Conservation (phyloP, 2,329 filamentous ascomycete species). For the Fonsecaea erecta region DNA sequence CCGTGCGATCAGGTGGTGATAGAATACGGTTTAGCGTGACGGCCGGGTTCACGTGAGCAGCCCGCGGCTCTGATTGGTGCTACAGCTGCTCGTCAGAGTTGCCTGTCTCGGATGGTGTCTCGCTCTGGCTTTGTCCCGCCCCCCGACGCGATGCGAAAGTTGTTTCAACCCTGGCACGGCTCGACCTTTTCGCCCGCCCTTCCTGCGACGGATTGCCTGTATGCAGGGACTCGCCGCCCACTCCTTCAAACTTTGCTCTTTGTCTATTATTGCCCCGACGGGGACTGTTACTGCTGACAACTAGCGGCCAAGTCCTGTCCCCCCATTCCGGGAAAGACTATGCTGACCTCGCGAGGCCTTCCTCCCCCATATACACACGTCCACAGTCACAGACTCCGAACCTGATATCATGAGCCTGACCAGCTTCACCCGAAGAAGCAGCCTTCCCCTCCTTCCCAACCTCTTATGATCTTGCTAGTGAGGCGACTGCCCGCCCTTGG, state of each 20-base stretch:
- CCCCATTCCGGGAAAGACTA: neutral
- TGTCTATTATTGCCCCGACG: neutral
- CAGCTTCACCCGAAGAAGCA: neutral
- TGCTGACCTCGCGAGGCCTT: conserved; percentile 13
- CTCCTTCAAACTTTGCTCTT: neutral
- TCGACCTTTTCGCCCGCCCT: neutral
- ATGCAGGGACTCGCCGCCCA: conserved; percentile 2
- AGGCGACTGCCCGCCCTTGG: conserved; percentile 13
- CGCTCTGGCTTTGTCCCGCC: conserved; percentile 3
- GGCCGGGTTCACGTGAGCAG: conserved; percentile 1
- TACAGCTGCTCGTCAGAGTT: conserved; percentile 1
- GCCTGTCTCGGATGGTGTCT: neutral
- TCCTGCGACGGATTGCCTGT: neutral
- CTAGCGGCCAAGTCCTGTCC: neutral
- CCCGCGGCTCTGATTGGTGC: neutral
- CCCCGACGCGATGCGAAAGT: conserved; percentile 16
- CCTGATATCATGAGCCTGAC: neutral
- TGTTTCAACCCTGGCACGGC: conserved; percentile 13
- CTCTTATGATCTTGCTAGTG: conserved; percentile 28
- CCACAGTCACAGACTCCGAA: conserved; percentile 2
- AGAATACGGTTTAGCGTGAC: neutral
- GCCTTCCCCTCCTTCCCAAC: neutral
- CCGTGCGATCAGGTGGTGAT: neutral
- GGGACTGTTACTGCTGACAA: conserved; percentile 1
- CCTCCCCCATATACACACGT: neutral